Base-by-base conservation (phyloP, 176 grass and related monocot genomes). In the Aegilops speltoides region DNA sequence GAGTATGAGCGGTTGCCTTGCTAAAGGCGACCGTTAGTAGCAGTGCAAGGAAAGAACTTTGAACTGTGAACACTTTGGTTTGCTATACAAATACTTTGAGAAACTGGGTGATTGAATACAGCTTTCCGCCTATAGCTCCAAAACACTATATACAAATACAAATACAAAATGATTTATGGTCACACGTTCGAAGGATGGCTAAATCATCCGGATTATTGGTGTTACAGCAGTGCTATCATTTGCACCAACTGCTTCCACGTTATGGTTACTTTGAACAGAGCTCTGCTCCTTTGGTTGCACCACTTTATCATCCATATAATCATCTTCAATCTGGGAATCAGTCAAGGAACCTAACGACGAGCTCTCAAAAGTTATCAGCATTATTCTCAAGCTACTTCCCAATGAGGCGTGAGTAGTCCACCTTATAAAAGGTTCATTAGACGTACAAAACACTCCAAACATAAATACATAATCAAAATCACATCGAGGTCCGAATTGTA, bases 361-460 rank as follows among this genome's bases (percentile, higher is more conserved):
- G 74, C 93, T 87, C 73, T 92, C 94, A 82, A 92, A 88, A 19
- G 97, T 98, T 82, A 96, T 84, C 48, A 52, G 5, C 48, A 17
- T 17, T 1, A 52, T 52, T 50, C 48, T 52, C 1, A 0, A 50
- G 46, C 46, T 50, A 50, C 13, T 50, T 50, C 46, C 46, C 46
- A 50, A 15, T 16, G 46, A 50, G 46, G 14, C 14, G 1, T 50
- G 45, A 14, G 43, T 4, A 14, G 12, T 46, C 43, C 43, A 46
- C 43, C 43, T 46, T 46, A 46, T 46, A 46, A 2, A 50, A 50
- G 46, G 46, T 50, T 50, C 14, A 50, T 50, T 14, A 50, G 14
- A 50, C 1, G 48, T 52, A 52, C 48, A 52, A 17, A 52, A 52
- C 48, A 17, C 14, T 52, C 15, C 48, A 52, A 52, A 52, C 48